Percentiles rank a stretch among this genome's conserved stretches.
phyloP scores from a whole-genome alignment of 108 stramenopile genomes.

The Seminavis robusta region DNA sequence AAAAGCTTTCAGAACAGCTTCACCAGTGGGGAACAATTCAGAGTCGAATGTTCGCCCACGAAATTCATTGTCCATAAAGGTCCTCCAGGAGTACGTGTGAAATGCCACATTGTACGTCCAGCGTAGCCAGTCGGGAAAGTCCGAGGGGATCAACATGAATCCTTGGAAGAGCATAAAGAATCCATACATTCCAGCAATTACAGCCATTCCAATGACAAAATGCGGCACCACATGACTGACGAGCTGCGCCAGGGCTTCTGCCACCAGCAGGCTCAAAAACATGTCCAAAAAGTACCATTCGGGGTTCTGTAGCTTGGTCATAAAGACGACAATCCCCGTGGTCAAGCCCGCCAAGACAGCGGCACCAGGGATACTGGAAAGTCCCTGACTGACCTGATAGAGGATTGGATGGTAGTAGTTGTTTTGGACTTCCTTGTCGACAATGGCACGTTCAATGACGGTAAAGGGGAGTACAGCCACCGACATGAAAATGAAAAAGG shows the following conservation, averaged over 20 bases:
- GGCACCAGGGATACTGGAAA: constrained; percentile 41
- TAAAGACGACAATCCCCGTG: constrained; percentile 39
- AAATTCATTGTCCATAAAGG: constrained; percentile 65
- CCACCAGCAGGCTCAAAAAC: constrained; percentile 42
- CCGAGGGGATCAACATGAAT: constrained; percentile 57
- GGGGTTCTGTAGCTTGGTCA: constrained; percentile 45
- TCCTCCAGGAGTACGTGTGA: constrained; percentile 57
- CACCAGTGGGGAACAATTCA: constrained; percentile 28
- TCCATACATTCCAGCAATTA: constrained; percentile 51
- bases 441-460: constrained; percentile 53
- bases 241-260: constrained; percentile 51
- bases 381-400: constrained; percentile 41
- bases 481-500: constrained; percentile 69
- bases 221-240: constrained; percentile 56
- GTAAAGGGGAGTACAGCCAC: constrained; percentile 59
- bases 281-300: constrained; percentile 46
- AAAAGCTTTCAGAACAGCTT: constrained; percentile 36
- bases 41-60: constrained; percentile 4
- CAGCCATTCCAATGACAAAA: constrained; percentile 60
- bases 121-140: constrained; percentile 45
- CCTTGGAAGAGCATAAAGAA: constrained; percentile 56
- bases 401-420: constrained; percentile 47
- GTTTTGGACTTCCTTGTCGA: constrained; percentile 63
- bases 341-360: constrained; percentile 36
- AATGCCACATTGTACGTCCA: constrained; percentile 57